Conservation (phyloP, 129 eudicot species). For the Chrysanthemum makinoi region DNA sequence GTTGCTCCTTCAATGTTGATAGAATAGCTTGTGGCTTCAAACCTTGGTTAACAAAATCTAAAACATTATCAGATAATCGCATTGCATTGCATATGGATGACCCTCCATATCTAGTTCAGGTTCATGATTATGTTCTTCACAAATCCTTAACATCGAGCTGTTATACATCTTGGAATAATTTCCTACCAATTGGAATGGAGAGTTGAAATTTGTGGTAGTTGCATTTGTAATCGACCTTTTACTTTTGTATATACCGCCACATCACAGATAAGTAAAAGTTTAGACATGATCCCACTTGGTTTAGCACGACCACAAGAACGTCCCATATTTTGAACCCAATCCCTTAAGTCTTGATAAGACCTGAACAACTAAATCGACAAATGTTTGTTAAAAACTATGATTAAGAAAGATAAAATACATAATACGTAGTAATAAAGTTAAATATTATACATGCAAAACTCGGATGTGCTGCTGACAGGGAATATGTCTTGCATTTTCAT, state of each 20-base stretch:
- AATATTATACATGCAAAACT: too few species aligned
- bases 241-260: background rate
- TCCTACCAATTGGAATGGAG: background rate
- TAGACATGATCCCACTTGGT: too few species aligned
- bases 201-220: background rate
- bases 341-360: too few species aligned
- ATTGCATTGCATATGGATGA: slow-evolving; percentile 2
- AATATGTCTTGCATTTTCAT: too few species aligned
- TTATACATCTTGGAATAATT: background rate
- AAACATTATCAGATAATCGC: slow-evolving; percentile 2
- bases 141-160: background rate
- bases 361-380: too few species aligned
- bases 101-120: slow-evolving; percentile 1
- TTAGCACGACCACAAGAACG: too few species aligned
- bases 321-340: too few species aligned
- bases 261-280: too few species aligned
- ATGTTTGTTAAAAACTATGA: too few species aligned
- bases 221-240: background rate
- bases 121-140: slow-evolving; percentile 14
- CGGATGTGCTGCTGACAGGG: too few species aligned
- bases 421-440: too few species aligned
- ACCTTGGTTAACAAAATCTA: background rate
- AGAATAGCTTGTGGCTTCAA: background rate
- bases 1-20: background rate
- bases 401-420: too few species aligned